These are phyloP conservation scores for Phytophthora fragariaefolia DNA, from an alignment of 352 stramenopile genomes.

Conservation along the genomic window DNA sequence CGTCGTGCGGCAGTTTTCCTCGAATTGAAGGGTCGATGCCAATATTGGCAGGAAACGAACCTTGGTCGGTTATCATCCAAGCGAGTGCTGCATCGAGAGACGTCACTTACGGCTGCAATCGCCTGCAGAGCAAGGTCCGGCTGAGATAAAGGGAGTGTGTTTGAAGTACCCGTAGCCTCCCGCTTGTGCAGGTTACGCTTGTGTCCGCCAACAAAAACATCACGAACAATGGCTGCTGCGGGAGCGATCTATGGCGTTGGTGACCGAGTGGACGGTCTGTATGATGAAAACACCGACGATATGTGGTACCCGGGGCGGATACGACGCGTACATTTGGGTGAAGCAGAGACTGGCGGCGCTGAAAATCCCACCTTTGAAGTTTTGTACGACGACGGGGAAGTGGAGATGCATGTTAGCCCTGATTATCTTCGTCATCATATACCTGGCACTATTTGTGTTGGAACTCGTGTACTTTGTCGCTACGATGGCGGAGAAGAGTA, in stretches of 20 bases:
- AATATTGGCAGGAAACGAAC: conserved; percentile 42
- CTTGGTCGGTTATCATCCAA: conserved; percentile 23
- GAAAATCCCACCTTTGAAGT: conserved; percentile 49
- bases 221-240: conserved; percentile 15
- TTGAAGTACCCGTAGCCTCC: neutral
- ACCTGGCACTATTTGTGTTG: conserved; percentile 73
- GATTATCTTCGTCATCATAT: conserved; percentile 61
- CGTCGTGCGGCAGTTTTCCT: conserved; percentile 20
- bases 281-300: conserved; percentile 80
- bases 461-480: conserved; percentile 69
- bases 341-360: conserved; percentile 9
- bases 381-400: conserved; percentile 81
- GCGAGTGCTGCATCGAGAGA: neutral
- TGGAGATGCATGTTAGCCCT: conserved; percentile 48
- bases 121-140: conserved; percentile 6
- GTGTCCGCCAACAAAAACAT: neutral
- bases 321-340: conserved; percentile 36
- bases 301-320: conserved; percentile 81
- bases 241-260: conserved; percentile 42
- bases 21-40: conserved; percentile 29
- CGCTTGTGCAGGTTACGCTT: neutral
- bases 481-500: conserved; percentile 77
- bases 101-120: conserved; percentile 22
- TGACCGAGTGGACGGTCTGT: conserved; percentile 78
- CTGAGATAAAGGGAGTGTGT: conserved; percentile 1